phyloP scores from a whole-genome alignment of 495 filamentous ascomycete species.

The Neurospora sp. region DNA sequence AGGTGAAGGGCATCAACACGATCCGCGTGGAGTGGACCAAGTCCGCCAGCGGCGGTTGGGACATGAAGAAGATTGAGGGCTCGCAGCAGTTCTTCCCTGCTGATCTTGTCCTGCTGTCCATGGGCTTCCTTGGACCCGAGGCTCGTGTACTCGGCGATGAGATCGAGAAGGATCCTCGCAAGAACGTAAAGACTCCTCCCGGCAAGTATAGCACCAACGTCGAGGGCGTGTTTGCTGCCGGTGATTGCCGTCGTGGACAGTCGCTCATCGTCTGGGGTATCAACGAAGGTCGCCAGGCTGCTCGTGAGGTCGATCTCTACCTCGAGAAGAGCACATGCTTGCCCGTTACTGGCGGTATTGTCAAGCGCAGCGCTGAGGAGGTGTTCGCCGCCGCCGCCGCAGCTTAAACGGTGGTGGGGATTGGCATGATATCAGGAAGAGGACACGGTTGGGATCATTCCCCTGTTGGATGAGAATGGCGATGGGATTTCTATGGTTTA shows the following conservation, averaged over 20 bases:
- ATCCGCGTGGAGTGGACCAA: slow-evolving; percentile 96
- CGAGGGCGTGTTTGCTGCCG: slow-evolving; percentile 85
- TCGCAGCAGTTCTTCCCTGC: slow-evolving; percentile 96
- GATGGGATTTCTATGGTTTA: background rate
- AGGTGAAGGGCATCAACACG: slow-evolving; percentile 95
- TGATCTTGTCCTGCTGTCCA: slow-evolving; percentile 90
- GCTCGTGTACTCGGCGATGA: slow-evolving; percentile 75
- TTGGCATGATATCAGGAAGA: background rate
- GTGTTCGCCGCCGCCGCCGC: slow-evolving; percentile 33
- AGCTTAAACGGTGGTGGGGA: background rate
- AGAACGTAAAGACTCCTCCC: slow-evolving; percentile 94
- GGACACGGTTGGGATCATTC: background rate
- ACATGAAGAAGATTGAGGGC: slow-evolving; percentile 96
- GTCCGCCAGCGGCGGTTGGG: slow-evolving; percentile 83
- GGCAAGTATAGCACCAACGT: slow-evolving; percentile 86
- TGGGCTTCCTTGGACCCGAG: slow-evolving; percentile 98
- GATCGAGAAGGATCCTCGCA: slow-evolving; percentile 85
- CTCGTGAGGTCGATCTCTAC: slow-evolving; percentile 87
- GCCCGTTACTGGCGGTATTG: slow-evolving; percentile 90
- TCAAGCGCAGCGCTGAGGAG: slow-evolving; percentile 70
- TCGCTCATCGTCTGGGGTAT: slow-evolving; percentile 99
- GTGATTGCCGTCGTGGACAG: slow-evolving; percentile 93
- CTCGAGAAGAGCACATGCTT: slow-evolving; percentile 73
- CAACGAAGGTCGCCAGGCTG: slow-evolving; percentile 92
- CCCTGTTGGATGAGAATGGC: background rate